A percentile compares a stretch with the other conserved stretches of the same genome.
Evolutionary conservation across 1,284 basidiomycete species (phyloP).

Genomic region (Paramarasmius palmivorus): DNA sequence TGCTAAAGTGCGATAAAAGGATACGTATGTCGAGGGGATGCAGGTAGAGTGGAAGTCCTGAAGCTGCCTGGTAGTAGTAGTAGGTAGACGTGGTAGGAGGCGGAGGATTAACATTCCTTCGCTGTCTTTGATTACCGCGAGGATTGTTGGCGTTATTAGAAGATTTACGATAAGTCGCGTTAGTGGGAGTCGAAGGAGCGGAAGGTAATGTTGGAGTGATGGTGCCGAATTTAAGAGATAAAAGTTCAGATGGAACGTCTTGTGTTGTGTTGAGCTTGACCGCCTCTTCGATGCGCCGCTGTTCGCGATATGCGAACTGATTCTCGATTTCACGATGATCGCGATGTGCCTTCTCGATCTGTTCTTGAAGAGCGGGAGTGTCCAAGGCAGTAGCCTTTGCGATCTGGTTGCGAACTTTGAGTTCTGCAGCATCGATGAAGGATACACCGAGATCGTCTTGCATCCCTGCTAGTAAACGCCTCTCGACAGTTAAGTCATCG

Average conservation of each 20-base stretch:
- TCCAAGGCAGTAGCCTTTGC: slow-evolving; percentile 76
- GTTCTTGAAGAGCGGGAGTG: slow-evolving; percentile 54
- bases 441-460: slow-evolving; percentile 77
- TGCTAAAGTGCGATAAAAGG: slow-evolving; percentile 77
- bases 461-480: slow-evolving; percentile 59
- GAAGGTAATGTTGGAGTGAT: slow-evolving; percentile 19
- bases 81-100: slow-evolving; percentile 83
- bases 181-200: slow-evolving; percentile 24
- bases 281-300: slow-evolving; percentile 25
- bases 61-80: slow-evolving; percentile 94
- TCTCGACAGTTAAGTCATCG: slow-evolving; percentile 70
- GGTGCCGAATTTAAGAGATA: slow-evolving; percentile 37
- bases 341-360: slow-evolving; percentile 61
- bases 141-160: slow-evolving; percentile 22
- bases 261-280: slow-evolving; percentile 32
- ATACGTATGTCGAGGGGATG: slow-evolving; percentile 97
- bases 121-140: slow-evolving; percentile 50
- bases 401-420: slow-evolving; percentile 77
- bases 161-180: slow-evolving; percentile 16
- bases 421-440: slow-evolving; percentile 82
- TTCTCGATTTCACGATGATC: slow-evolving; percentile 59
- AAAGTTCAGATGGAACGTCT: slow-evolving; percentile 50
- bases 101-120: slow-evolving; percentile 79
- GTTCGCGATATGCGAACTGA: slow-evolving; percentile 36
- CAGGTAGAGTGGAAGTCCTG: slow-evolving; percentile 90